Conservation (phyloP, 768 basidiomycete genomes). For the Polyporus arcularius region DNA sequence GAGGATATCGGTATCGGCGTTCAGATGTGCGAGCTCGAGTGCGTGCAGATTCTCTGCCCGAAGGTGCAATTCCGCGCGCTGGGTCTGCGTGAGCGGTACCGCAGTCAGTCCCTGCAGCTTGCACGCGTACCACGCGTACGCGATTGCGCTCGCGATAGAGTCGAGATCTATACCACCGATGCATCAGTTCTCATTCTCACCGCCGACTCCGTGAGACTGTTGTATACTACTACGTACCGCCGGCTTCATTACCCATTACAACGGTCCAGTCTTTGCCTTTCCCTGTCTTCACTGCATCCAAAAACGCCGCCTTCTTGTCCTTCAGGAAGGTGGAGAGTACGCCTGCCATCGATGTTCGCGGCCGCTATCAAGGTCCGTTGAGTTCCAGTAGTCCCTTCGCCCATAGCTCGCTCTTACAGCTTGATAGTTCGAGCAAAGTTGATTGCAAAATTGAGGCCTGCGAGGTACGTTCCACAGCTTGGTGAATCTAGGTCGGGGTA, state of each 20-base stretch:
- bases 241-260: conserved; percentile 95
- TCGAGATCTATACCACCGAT: conserved; percentile 70
- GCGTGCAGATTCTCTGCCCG: conserved; percentile 89
- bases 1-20: conserved; percentile 57
- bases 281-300: conserved; percentile 51
- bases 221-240: conserved; percentile 54
- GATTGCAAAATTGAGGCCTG: too few species aligned
- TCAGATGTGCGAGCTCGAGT: conserved; percentile 58
- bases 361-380: not conserved
- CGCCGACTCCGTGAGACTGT: not conserved
- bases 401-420: not conserved
- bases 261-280: conserved; percentile 72
- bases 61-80: conserved; percentile 66
- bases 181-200: not conserved
- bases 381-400: too few species aligned
- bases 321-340: conserved; percentile 14
- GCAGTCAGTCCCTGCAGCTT: conserved; percentile 40
- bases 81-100: conserved; percentile 74
- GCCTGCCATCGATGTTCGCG: not conserved
- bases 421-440: not conserved
- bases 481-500: too few species aligned
- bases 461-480: too few species aligned
- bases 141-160: conserved; percentile 82
- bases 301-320: conserved; percentile 53
- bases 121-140: conserved; percentile 76